Percentiles rank a stretch among this genome's conserved stretches.
Conservation (phyloP, 2,329 filamentous ascomycete genomes). For the Trichoderma lentiforme region DNA sequence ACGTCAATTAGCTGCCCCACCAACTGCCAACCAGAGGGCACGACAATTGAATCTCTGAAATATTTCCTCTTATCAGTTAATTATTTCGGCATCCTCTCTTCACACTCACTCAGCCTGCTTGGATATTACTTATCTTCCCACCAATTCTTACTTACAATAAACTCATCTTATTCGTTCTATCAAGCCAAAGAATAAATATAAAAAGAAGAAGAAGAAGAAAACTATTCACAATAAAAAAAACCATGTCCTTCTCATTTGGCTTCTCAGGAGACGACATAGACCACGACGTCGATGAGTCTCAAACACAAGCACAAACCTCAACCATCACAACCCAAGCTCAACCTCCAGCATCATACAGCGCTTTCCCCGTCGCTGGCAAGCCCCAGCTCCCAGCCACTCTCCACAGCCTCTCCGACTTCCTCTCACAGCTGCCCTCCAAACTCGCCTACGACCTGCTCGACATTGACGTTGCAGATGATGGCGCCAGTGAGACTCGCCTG, state of each 20-base stretch:
- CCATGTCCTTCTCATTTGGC: conserved; percentile 56
- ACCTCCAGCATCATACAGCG: conserved; percentile 35
- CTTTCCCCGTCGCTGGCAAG: conserved; percentile 61
- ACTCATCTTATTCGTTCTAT: no score
- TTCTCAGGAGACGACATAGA: conserved; percentile 65
- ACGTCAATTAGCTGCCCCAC: not conserved
- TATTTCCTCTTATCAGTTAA: not conserved
- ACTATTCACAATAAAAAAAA: not conserved
- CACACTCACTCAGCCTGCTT: not conserved
- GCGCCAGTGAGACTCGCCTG: conserved; percentile 34
- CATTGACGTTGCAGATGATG: conserved; percentile 55
- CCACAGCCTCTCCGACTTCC: conserved; percentile 50
- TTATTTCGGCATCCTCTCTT: not conserved
- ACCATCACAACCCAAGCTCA: conserved; percentile 21
- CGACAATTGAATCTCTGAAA: not conserved
- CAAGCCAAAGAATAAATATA: not conserved
- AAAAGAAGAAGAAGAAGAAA: not conserved
- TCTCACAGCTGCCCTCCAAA: conserved; percentile 66
- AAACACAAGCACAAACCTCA: conserved; percentile 22
- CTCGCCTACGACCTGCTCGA: conserved; percentile 64
- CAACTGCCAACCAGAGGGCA: not conserved
- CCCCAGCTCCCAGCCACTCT: conserved; percentile 53
- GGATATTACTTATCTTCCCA: not conserved
- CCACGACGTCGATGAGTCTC: conserved; percentile 33
- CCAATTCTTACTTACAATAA: not conserved